A percentile compares a stretch with the other conserved stretches of the same genome.
These are phyloP conservation scores for Ceratobasidium sp. DNA, from an alignment of 1,284 basidiomycete species.

Conservation along the genomic window DNA sequence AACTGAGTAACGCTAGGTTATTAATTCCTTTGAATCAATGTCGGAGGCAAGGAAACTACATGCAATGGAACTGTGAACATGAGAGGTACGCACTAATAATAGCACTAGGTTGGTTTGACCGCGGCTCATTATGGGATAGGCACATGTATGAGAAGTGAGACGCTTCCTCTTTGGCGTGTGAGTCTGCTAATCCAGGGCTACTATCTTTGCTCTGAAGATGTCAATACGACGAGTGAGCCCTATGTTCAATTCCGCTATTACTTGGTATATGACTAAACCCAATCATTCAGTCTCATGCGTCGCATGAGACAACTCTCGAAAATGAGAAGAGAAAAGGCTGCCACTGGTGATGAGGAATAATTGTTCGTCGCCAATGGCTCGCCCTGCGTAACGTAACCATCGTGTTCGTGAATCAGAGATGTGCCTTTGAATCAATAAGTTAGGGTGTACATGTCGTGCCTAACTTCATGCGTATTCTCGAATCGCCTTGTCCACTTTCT, in stretches of 20 bases:
- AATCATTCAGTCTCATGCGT: constrained; percentile 72
- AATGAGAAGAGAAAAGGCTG: constrained; percentile 63
- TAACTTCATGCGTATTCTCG: constrained; percentile 52
- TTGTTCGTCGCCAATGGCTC: neutral
- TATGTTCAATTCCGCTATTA: constrained; percentile 3
- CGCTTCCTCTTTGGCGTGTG: constrained; percentile 16
- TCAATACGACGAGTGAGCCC: constrained; percentile 88
- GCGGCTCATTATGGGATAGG: constrained; percentile 46
- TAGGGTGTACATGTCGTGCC: constrained; percentile 6
- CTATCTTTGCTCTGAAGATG: constrained; percentile 63
- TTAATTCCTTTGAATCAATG: constrained; percentile 88
- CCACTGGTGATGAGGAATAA: constrained; percentile 64
- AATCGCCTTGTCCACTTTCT: constrained; percentile 62
- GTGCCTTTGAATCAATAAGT: constrained; percentile 22
- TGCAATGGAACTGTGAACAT: constrained; percentile 86
- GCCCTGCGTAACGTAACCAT: neutral
- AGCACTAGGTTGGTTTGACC: neutral
- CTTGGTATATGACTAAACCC: constrained; percentile 19
- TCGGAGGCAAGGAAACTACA: constrained; percentile 74
- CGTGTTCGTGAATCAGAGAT: constrained; percentile 31
- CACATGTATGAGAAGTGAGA: constrained; percentile 80
- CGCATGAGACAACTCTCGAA: constrained; percentile 84
- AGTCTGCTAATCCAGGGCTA: constrained; percentile 35
- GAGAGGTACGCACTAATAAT: constrained; percentile 61
- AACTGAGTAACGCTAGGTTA: constrained; percentile 62